These are phyloP conservation scores for Fusarium sp. DNA, from an alignment of 2,329 filamentous ascomycete species.

Conservation along the genomic window DNA sequence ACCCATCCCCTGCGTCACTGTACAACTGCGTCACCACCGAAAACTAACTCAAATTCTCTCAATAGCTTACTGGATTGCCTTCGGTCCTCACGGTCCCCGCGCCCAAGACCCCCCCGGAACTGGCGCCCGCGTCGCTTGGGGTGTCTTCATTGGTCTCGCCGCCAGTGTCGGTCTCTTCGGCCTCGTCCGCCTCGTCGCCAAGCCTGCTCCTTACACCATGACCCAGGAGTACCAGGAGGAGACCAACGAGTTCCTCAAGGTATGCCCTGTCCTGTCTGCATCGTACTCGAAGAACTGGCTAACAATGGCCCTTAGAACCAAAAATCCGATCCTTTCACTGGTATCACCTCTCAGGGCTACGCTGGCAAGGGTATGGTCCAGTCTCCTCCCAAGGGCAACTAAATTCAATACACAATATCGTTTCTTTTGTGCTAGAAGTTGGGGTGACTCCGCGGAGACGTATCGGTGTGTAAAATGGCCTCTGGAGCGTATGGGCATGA, in stretches of 20 bases:
- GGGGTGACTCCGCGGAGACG: slow-evolving; percentile 51
- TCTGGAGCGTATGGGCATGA: slow-evolving; percentile 49
- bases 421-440: slow-evolving; percentile 57
- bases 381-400: slow-evolving; percentile 70
- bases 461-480: slow-evolving; percentile 56
- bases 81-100: slow-evolving; percentile 95
- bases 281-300: slow-evolving; percentile 16
- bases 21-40: slow-evolving; percentile 35
- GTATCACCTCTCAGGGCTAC: slow-evolving; percentile 85
- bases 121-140: slow-evolving; percentile 82
- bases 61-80: slow-evolving; percentile 98
- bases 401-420: slow-evolving; percentile 52
- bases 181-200: slow-evolving; percentile 78
- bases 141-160: slow-evolving; percentile 78
- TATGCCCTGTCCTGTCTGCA: slow-evolving; percentile 57
- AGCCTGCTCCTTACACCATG: slow-evolving; percentile 86
- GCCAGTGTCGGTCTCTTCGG: slow-evolving; percentile 81
- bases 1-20: slow-evolving; percentile 32
- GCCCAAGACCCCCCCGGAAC: slow-evolving; percentile 87
- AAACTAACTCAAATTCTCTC: slow-evolving; percentile 59
- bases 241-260: slow-evolving; percentile 93
- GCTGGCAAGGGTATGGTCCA: slow-evolving; percentile 84
- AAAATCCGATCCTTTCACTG: slow-evolving; percentile 89
- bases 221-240: slow-evolving; percentile 97
- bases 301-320: slow-evolving; percentile 72